Evolutionary conservation across 1,284 basidiomycete species (phyloP).

Genomic region (Schizophyllum commune): DNA sequence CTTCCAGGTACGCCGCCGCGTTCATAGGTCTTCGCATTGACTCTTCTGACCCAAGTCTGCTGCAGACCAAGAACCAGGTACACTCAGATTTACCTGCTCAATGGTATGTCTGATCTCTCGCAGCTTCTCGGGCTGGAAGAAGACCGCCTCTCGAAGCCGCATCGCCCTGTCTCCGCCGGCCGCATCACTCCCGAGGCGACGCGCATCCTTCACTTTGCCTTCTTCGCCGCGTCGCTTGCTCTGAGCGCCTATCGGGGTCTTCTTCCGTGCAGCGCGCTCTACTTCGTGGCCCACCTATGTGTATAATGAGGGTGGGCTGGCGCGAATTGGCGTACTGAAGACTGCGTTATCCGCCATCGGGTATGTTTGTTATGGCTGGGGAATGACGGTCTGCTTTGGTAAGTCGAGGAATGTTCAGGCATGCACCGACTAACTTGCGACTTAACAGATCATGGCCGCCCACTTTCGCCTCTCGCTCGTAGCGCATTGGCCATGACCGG

Average conservation of each 20-base stretch:
- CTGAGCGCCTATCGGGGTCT: slow-evolving; percentile 17
- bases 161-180: slow-evolving; percentile 27
- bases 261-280: slow-evolving; percentile 17
- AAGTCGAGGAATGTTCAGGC: slow-evolving; percentile 1
- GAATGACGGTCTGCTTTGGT: slow-evolving; percentile 26
- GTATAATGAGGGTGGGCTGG: slow-evolving; percentile 14
- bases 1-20: slow-evolving; percentile 6
- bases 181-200: slow-evolving; percentile 24
- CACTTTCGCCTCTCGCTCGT: slow-evolving; percentile 13
- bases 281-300: slow-evolving; percentile 19
- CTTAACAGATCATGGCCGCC: slow-evolving; percentile 9
- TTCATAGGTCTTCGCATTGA: background rate
- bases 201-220: slow-evolving; percentile 17
- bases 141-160: slow-evolving; percentile 26
- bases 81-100: background rate
- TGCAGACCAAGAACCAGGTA: slow-evolving; percentile 15
- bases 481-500: slow-evolving; percentile 18
- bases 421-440: background rate
- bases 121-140: slow-evolving; percentile 20
- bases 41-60: background rate
- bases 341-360: slow-evolving; percentile 24
- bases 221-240: slow-evolving; percentile 17
- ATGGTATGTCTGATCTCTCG: background rate
- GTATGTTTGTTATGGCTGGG: slow-evolving; percentile 26
- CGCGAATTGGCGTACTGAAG: slow-evolving; percentile 23